Base-by-base conservation (phyloP, 2,329 filamentous ascomycete species). In the Achaetomium macrosporum region DNA sequence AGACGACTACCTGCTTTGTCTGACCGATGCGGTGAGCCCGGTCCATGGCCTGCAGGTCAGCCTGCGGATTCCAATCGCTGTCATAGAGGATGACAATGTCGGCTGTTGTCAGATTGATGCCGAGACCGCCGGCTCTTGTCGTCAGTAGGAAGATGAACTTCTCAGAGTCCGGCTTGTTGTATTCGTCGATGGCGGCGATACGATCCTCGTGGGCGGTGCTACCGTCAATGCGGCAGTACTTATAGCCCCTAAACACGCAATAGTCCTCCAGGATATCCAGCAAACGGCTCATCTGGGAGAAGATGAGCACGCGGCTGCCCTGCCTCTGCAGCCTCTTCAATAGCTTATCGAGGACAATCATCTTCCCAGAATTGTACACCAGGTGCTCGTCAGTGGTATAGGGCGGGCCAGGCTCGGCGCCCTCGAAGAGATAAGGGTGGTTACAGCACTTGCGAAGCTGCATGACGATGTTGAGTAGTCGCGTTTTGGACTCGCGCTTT, bases 391-490 rank as follows among this genome's bases (percentile, higher is more conserved):
- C 93, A 0, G 92, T 99, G 1, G 95, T 99, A 68, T 97, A 99
- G 1, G 95, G 93, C 12, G 93, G 95, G 29, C 93, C 93, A 40
- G 93, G 93, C 67, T 99, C 93, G 10, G 93, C 93, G 50, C 93
- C 93, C 67, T 99, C 93, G 61, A 99, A 99, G 1, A 99, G 82
- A 64, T 99, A 99, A 0, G 93, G 93, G 66, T 99, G 93, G 64
- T 99, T 99, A 70, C 93, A 99, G 73, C 93, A 99, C 72, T 99
- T 99, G 63, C 93, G 87, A 59, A 99, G 81, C 71, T 99, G 93
- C 93, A 99, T 99, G 63, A 99, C 93, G 66, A 99, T 99, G 72
- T 99, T 99, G 59, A 99, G 78, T 19, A 99, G 80, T 59, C 93
- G 84, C 1, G 93, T 99, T 75, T 99, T 99, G 31, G 92, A 97